Percentiles rank a stretch among this genome's conserved stretches.
Evolutionary conservation across 2,329 filamentous ascomycete genomes (phyloP).

Genomic region (Apiospora phragmitis): DNA sequence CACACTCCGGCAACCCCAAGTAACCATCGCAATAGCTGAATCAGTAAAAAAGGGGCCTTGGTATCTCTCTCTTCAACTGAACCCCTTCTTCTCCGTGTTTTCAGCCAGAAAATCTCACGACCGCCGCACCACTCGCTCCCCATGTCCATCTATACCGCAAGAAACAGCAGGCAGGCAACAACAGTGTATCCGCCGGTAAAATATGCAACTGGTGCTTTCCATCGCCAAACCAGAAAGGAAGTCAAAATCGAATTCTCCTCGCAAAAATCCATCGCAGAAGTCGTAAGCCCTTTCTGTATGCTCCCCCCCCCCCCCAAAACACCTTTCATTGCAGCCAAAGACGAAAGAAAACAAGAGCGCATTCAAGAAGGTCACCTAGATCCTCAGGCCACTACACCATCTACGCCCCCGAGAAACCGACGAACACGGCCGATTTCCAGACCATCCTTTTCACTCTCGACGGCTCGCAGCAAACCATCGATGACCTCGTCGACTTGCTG

Average conservation of each 20-base stretch:
- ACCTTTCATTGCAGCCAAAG: background rate
- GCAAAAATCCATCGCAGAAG: background rate
- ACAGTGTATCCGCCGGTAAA: background rate
- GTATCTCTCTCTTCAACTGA: background rate
- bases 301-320: background rate
- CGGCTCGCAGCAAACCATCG: conserved; percentile 77
- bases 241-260: background rate
- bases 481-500: conserved; percentile 78
- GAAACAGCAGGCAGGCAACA: background rate
- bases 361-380: background rate
- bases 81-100: background rate
- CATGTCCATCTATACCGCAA: background rate
- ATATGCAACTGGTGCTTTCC: background rate
- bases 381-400: conserved; percentile 50
- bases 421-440: conserved; percentile 75
- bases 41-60: background rate
- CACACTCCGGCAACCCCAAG: background rate
- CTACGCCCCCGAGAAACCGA: conserved; percentile 78
- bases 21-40: background rate
- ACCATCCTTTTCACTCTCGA: conserved; percentile 82
- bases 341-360: background rate
- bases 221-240: background rate
- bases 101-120: background rate
- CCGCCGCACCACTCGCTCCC: background rate
- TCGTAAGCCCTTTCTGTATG: background rate